Evolutionary conservation across 2,329 filamentous ascomycete species (phyloP), one percentile per base, ranked within the genome.

Genomic region (Curvularia lunata): DNA sequence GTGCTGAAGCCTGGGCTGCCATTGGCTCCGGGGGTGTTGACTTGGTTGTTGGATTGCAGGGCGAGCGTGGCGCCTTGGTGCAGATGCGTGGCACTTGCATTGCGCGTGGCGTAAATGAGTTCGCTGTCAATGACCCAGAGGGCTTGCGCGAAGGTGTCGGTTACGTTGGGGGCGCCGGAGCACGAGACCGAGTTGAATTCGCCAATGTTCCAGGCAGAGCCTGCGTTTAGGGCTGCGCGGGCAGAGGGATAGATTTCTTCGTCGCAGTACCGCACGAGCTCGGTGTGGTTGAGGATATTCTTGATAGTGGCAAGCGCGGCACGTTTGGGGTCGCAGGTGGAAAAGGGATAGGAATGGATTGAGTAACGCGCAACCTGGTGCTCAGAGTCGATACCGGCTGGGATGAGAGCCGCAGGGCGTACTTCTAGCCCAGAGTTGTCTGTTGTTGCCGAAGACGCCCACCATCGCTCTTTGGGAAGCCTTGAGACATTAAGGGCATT

Each of bases 221-320:
- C 48, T 16, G 52, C 59, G 12, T 59, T 41, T 0, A 62, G 56
- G 25, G 59, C 56, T 3, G 56, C 59, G 28, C 45, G 41, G 5
- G 56, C 59, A 2, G 59, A 62, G 8, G 59, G 56, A n/a, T 62
- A 62, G 8, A 62, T 59, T 40, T 62, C 56, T 10, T 53, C 32
- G 12, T 56, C 56, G 32, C 52, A 59, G 46, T 62, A 62, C 12
- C 52, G 56, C n/a, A 30, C 32, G 2, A 62, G 59, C 37, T 54
- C 59, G 3, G 59, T 62, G 25, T 62, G 59, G n/a, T 62, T 59
- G 25, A 62, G 41, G n/a, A 62, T 62, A 21, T 62, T 62, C 8
- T 45, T 37, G 27, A 56, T 59, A 10, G 56, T 62, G 7, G 59
- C 59, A 4, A 59, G 48, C 1, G 37, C 48, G 1, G 55, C 52